Base-by-base conservation (phyloP, 2,329 filamentous ascomycete species). In the Neurospora crassa region DNA sequence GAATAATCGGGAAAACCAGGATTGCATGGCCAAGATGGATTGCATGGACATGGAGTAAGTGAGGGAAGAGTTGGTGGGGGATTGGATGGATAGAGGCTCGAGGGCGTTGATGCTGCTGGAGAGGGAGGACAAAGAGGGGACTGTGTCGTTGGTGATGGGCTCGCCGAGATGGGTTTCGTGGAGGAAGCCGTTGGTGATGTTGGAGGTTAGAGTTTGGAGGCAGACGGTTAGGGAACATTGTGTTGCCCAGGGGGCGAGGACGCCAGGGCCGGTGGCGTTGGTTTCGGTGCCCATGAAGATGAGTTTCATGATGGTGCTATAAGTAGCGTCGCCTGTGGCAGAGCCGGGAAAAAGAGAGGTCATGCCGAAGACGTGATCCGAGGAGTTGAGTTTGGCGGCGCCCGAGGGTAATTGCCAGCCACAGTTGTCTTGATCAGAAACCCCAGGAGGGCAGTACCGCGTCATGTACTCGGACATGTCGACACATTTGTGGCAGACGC, bases 261-360 rank as follows among this genome's bases (percentile, higher is more conserved):
- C 76, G 3, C 75, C 76, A 0, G 77, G 71, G 1, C 59, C 68
- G 0, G 76, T 77, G 45, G 74, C 70, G 59, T 74, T 73, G 14
- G 76, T 71, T 68, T 80, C 79, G 16, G 78, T 78, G 40, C 79
- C 79, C 77, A 80, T 78, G 73, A 80, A 80, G 1, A 79, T 74
- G n/a, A 80, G 74, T 29, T 76, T 76, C 74, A 79, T 74, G 47
- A 80, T 79, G 12, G 76, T 78, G 3, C 78, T 79, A 70, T 78
- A 78, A 3, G 79, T 73, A 67, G 75, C 74, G 68, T 77, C 76
- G 16, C 78, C 77, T 1, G 74, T 74, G 14, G 53, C 73, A 1
- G 53, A 63, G 3, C 72, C 47, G 3, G 78, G 77, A 42, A 80
- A 76, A 12, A 77, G 67, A 0, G 78, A 77, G 2, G 79, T 79